Percentiles rank a stretch among this genome's conserved stretches.
Conservation (phyloP, 73 alveolate genomes). For the Loxodes magnus region DNA sequence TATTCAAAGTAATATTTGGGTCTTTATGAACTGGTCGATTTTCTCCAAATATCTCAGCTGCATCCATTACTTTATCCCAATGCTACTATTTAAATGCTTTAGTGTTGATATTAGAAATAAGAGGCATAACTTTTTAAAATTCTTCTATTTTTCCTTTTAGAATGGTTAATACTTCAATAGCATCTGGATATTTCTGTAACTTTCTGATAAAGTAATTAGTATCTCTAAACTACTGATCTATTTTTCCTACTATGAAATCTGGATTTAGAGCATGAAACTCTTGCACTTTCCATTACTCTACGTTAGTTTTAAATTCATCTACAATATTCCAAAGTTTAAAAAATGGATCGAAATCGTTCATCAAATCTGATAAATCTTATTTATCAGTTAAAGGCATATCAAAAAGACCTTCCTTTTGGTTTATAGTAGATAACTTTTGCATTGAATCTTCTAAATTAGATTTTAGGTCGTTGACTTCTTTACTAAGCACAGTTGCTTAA, state of each 20-base stretch:
- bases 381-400: slow-evolving; percentile 40
- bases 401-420: slow-evolving; percentile 68
- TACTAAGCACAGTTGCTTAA: slow-evolving; percentile 28
- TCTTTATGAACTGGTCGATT: slow-evolving; percentile 53
- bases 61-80: slow-evolving; percentile 86
- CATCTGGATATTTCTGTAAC: slow-evolving; percentile 69
- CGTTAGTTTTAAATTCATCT: slow-evolving; percentile 39
- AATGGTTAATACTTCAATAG: slow-evolving; percentile 65
- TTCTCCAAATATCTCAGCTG: slow-evolving; percentile 18
- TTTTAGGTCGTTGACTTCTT: slow-evolving; percentile 41
- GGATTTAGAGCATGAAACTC: slow-evolving; percentile 35
- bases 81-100: slow-evolving; percentile 89
- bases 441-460: slow-evolving; percentile 41
- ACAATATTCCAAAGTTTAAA: slow-evolving; percentile 63
- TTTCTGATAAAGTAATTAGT: slow-evolving; percentile 40
- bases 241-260: slow-evolving; percentile 34
- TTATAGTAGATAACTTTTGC: slow-evolving; percentile 45
- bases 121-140: slow-evolving; percentile 71
- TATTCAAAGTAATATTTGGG: slow-evolving; percentile 68
- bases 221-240: slow-evolving; percentile 33
- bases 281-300: slow-evolving; percentile 39
- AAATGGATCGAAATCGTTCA: slow-evolving; percentile 51
- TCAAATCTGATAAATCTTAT: slow-evolving; percentile 48
- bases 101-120: slow-evolving; percentile 76
- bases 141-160: slow-evolving; percentile 72